Percentiles rank a stretch among this genome's conserved stretches.
Evolutionary conservation across 2,329 filamentous ascomycete species (phyloP).

Genomic region (Pyrenophora graminea): DNA sequence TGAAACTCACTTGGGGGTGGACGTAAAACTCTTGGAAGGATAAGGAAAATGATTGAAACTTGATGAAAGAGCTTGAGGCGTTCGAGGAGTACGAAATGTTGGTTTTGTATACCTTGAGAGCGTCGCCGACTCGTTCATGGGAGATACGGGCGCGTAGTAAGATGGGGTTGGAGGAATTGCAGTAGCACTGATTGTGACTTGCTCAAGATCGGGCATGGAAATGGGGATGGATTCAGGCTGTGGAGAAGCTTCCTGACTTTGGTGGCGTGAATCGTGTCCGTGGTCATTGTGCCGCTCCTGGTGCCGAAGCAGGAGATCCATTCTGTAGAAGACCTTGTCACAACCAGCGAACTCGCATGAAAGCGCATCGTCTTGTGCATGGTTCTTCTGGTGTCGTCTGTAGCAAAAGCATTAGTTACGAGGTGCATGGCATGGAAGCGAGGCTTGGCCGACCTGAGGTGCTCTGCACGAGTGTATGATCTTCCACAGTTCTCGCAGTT

Average conservation of each 20-base stretch:
- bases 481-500: slow-evolving; percentile 51
- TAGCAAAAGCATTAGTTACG: slow-evolving; percentile 7
- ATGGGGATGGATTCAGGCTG: slow-evolving; percentile 16
- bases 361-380: slow-evolving; percentile 48
- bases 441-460: slow-evolving; percentile 46
- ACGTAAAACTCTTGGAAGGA: slow-evolving; percentile 36
- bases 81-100: slow-evolving; percentile 47
- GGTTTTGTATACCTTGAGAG: slow-evolving; percentile 44
- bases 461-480: slow-evolving; percentile 55
- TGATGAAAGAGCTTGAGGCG: slow-evolving; percentile 38
- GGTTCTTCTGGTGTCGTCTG: slow-evolving; percentile 55
- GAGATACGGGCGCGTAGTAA: slow-evolving; percentile 30
- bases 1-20: slow-evolving; percentile 45
- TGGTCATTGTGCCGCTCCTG: slow-evolving; percentile 48
- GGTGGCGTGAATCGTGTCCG: slow-evolving; percentile 29
- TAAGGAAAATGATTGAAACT: slow-evolving; percentile 35
- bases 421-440: neutral
- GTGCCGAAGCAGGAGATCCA: slow-evolving; percentile 52
- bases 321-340: slow-evolving; percentile 50
- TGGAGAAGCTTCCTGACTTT: slow-evolving; percentile 32
- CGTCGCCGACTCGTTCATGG: slow-evolving; percentile 30
- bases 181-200: slow-evolving; percentile 18
- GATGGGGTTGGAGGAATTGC: slow-evolving; percentile 19
- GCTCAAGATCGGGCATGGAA: slow-evolving; percentile 20
- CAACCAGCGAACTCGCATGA: slow-evolving; percentile 49